Evolutionary conservation across 768 basidiomycete genomes (phyloP).

Genomic region (Lentinula boryana): DNA sequence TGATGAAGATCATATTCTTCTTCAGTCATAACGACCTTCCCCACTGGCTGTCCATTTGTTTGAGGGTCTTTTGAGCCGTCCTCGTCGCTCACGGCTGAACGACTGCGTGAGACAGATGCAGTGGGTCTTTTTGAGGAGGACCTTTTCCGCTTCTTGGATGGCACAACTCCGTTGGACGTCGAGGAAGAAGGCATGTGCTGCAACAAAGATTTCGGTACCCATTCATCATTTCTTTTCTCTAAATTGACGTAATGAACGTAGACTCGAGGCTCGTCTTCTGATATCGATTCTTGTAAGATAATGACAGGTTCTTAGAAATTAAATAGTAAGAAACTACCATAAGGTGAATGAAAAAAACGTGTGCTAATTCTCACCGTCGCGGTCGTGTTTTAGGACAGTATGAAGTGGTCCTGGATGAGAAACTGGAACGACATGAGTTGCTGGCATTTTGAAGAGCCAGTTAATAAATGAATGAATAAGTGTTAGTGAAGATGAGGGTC

Average conservation of each 20-base stretch:
- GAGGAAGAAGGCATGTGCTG: conserved; percentile 18
- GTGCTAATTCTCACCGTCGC: background rate
- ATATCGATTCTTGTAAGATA: conserved; percentile 42
- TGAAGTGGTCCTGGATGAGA: background rate
- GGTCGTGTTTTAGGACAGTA: conserved; percentile 3
- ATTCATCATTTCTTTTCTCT: conserved; percentile 74
- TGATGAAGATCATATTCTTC: conserved; percentile 67
- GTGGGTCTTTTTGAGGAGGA: background rate
- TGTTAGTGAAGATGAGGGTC: background rate
- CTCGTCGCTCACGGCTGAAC: conserved; percentile 8
- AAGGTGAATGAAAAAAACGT: background rate
- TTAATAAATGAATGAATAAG: background rate
- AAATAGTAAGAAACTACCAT: conserved; percentile 6
- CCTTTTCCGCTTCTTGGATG: conserved; percentile 17
- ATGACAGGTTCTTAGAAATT: conserved; percentile 37
- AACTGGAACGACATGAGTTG: conserved; percentile 21
- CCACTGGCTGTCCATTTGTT: conserved; percentile 8
- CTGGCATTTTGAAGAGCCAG: conserved; percentile 19
- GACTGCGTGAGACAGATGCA: background rate
- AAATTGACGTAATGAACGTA: conserved; percentile 70
- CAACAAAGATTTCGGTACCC: conserved; percentile 48
- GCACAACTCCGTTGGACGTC: conserved; percentile 13
- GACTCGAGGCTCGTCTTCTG: conserved; percentile 30
- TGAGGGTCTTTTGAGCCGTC: conserved; percentile 7
- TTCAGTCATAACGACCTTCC: conserved; percentile 46